Evolutionary conservation across 495 filamentous ascomycete species (phyloP).

Genomic region (Rusavskia elegans): DNA sequence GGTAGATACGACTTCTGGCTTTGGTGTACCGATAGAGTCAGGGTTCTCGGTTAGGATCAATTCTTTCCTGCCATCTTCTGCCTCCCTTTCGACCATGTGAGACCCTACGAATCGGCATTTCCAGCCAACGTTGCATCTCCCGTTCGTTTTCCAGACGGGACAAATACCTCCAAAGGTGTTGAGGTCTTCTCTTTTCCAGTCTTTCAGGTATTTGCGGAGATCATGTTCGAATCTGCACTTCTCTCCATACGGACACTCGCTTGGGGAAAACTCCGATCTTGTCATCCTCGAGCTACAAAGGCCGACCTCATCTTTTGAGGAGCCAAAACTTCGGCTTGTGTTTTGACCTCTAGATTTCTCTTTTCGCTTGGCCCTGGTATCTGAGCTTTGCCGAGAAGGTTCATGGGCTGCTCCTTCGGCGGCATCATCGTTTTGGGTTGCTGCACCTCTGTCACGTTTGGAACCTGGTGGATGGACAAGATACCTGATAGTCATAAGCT

Average conservation of each 20-base stretch:
- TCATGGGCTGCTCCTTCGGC: slow-evolving; percentile 44
- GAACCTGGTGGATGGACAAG: slow-evolving; percentile 26
- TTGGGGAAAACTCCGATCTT: slow-evolving; percentile 58
- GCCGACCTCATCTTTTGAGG: slow-evolving; percentile 56
- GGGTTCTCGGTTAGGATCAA: slow-evolving; percentile 50
- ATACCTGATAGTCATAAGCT: slow-evolving; percentile 30
- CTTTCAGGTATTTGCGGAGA: slow-evolving; percentile 65
- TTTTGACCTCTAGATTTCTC: slow-evolving; percentile 72
- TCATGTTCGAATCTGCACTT: slow-evolving; percentile 69
- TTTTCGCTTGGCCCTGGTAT: slow-evolving; percentile 16
- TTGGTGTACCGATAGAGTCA: slow-evolving; percentile 20
- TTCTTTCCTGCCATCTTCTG: slow-evolving; percentile 64
- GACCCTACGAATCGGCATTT: slow-evolving; percentile 77
- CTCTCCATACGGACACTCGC: slow-evolving; percentile 54
- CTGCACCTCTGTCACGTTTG: slow-evolving; percentile 2
- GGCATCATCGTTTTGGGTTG: slow-evolving; percentile 42
- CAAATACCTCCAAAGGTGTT: slow-evolving; percentile 58
- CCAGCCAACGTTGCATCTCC: slow-evolving; percentile 71
- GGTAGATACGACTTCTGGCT: slow-evolving; percentile 15
- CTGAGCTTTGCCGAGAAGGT: slow-evolving; percentile 2
- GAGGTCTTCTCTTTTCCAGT: slow-evolving; percentile 68
- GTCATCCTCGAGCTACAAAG: slow-evolving; percentile 58
- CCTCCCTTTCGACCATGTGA: slow-evolving; percentile 61
- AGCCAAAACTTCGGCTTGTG: slow-evolving; percentile 68
- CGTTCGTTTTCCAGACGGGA: slow-evolving; percentile 60